Conservation (phyloP, 2,329 filamentous ascomycete species). For the Rutstroemia sp. region DNA sequence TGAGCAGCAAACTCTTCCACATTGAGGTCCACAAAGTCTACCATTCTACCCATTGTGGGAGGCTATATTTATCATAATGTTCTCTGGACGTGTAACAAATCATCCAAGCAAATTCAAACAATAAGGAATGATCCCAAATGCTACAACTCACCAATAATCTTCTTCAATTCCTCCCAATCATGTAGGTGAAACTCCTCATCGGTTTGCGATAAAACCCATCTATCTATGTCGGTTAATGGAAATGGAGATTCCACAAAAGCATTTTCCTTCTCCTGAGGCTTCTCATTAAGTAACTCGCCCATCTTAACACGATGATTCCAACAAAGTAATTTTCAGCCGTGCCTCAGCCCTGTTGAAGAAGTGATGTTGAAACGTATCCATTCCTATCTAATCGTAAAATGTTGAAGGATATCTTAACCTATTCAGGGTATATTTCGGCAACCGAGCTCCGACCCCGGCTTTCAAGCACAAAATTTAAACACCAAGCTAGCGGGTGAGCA, state of each 20-base stretch:
- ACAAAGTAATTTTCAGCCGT: not conserved
- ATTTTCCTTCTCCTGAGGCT: not conserved
- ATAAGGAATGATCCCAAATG: not conserved
- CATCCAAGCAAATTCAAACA: not conserved
- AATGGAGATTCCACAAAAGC: slow-evolving; percentile 37
- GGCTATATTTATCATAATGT: not conserved
- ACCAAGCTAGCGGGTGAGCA: not conserved
- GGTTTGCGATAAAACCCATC: slow-evolving; percentile 50
- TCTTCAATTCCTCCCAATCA: slow-evolving; percentile 65
- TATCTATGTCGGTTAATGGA: slow-evolving; percentile 52
- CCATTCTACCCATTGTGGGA: too few relatives aligned
- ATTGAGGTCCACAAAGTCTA: too few relatives aligned
- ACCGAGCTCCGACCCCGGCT: not conserved
- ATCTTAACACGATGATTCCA: not conserved
- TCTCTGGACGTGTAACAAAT: not conserved
- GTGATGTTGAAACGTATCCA: not conserved
- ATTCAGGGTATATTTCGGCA: slow-evolving; percentile 5
- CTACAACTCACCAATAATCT: slow-evolving; percentile 51
- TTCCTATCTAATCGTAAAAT: not conserved
- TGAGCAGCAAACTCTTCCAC: not conserved
- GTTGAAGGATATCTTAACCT: slow-evolving; percentile 7
- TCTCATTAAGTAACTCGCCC: slow-evolving; percentile 8
- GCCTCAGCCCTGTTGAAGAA: slow-evolving; percentile 8
- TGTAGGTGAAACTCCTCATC: slow-evolving; percentile 66
- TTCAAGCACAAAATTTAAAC: slow-evolving; percentile 4